Percentiles rank a stretch among this genome's conserved stretches.
These are phyloP conservation scores for Ogataea trehaloabstinens DNA, from an alignment of 805 yeast species.

Conservation along the genomic window DNA sequence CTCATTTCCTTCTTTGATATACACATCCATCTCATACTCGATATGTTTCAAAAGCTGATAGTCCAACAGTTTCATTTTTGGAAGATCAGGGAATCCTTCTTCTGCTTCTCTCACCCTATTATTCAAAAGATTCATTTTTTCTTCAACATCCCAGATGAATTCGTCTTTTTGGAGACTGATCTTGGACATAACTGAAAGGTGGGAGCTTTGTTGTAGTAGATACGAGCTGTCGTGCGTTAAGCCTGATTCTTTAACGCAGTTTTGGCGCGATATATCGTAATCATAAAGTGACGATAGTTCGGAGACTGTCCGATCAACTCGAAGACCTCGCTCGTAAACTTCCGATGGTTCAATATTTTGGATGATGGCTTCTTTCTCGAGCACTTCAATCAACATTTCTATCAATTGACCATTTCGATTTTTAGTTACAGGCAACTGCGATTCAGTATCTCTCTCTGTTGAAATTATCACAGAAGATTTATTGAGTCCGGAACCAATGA, in stretches of 20 bases:
- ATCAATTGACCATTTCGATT: conserved; percentile 11
- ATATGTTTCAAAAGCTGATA: conserved; percentile 17
- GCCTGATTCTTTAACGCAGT: conserved; percentile 14
- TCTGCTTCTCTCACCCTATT: conserved; percentile 2
- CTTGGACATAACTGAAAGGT: conserved; percentile 12
- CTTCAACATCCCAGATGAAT: conserved; percentile 26
- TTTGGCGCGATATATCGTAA: conserved; percentile 11
- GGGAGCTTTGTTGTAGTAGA: conserved; percentile 9
- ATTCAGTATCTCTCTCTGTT: conserved; percentile 15
- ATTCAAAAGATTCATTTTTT: conserved; percentile 16
- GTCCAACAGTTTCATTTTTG: conserved; percentile 16
- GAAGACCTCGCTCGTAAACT: conserved; percentile 21
- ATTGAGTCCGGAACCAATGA: conserved; percentile 30
- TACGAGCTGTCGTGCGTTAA: conserved; percentile 20
- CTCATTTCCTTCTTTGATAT: conserved; percentile 6
- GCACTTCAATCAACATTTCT: conserved; percentile 14
- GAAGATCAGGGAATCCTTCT: conserved; percentile 4
- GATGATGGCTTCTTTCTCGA: conserved; percentile 15
- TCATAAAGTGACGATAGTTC: conserved; percentile 8
- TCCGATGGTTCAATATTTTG: conserved; percentile 7
- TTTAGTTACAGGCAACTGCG: conserved; percentile 7
- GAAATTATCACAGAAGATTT: conserved; percentile 26
- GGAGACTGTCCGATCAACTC: conserved; percentile 10
- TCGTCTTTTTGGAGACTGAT: conserved; percentile 19
- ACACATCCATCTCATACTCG: conserved; percentile 16